Conservation (phyloP, 331 rosid species). For the Pyrus hybrid region DNA sequence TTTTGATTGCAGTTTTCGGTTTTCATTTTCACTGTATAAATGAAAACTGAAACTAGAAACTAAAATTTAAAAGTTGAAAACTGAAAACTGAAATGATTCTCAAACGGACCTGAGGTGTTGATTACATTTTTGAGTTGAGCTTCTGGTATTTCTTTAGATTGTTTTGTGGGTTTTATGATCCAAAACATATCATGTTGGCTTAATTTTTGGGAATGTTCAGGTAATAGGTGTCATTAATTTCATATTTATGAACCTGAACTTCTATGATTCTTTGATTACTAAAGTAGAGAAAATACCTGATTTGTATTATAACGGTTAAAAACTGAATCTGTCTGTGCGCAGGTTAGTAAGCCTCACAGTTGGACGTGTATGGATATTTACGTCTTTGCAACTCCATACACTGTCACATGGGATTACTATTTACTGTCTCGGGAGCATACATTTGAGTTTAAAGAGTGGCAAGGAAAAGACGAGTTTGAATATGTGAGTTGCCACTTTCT, state of each 20-base stretch:
- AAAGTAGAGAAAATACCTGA: not conserved
- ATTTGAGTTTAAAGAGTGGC: constrained; percentile 58
- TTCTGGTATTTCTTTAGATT: not conserved
- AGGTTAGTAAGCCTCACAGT: constrained; percentile 80
- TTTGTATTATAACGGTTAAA: not conserved
- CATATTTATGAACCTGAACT: not conserved
- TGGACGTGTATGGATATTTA: constrained; percentile 81
- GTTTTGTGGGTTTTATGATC: not conserved
- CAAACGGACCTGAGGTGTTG: not conserved
- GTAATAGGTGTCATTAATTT: not conserved
- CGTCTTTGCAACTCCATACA: constrained; percentile 79
- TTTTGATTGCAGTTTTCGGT: too few species aligned
- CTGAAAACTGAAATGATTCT: too few species aligned
- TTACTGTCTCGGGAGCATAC: constrained; percentile 77
- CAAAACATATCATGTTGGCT: not conserved
- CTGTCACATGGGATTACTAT: constrained; percentile 85
- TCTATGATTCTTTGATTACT: not conserved
- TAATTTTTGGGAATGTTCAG: not conserved
- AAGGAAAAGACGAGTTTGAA: constrained; percentile 73
- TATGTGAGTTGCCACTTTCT: constrained; percentile 53
- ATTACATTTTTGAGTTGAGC: not conserved
- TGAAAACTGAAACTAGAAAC: too few species aligned
- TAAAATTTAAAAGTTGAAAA: too few species aligned
- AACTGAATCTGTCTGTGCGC: constrained; percentile 6
- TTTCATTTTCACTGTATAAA: too few species aligned